phyloP scores from a whole-genome alignment of 257 asterid genomes.

The Scutellaria minor region DNA sequence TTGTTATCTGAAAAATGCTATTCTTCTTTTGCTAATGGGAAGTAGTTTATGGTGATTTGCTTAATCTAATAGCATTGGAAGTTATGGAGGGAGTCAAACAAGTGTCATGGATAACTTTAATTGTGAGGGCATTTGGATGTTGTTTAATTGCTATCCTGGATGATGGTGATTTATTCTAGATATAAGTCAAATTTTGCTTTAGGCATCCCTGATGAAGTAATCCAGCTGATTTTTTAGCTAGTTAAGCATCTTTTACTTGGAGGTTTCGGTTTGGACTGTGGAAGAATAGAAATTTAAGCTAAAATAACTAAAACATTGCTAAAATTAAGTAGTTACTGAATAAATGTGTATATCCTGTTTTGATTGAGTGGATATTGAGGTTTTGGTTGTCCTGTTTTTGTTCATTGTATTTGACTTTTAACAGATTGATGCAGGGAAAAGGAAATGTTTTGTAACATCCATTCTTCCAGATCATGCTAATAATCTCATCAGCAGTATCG shows the following conservation, averaged over 20 bases:
- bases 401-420: constrained; percentile 9
- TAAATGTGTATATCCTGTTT: background rate
- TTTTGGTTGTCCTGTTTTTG: background rate
- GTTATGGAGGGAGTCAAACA: constrained; percentile 14
- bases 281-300: background rate
- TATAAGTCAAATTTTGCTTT: constrained; percentile 17
- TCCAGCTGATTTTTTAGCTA: constrained; percentile 4
- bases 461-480: no score
- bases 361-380: background rate
- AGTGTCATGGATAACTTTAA: background rate
- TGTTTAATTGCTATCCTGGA: constrained; percentile 5
- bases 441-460: background rate
- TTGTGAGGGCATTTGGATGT: constrained; percentile 1
- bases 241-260: constrained; percentile 11
- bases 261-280: constrained; percentile 3
- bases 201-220: constrained; percentile 19
- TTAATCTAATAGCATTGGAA: constrained; percentile 15
- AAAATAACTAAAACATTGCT: background rate
- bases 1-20: background rate
- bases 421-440: constrained; percentile 3
- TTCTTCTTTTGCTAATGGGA: background rate
- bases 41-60: constrained; percentile 22
- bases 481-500: no score
- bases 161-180: background rate
- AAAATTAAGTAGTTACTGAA: background rate